phyloP scores from a whole-genome alignment of 164 flowering plant species.

The Vitis cinerea region DNA sequence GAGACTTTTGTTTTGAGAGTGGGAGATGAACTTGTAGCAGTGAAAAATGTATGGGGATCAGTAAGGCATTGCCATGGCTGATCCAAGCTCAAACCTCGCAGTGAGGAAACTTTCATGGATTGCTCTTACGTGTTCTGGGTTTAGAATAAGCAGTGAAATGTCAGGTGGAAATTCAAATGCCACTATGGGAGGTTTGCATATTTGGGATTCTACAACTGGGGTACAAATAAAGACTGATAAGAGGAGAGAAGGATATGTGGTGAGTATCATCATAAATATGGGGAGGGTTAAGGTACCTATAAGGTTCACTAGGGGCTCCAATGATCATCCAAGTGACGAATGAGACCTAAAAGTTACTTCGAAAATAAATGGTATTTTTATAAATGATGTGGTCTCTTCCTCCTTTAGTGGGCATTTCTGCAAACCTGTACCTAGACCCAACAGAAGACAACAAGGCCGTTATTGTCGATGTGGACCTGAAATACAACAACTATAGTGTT shows the following conservation, averaged over 20 bases:
- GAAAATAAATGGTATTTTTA: slow-evolving; percentile 52
- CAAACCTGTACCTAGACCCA: too few relatives aligned
- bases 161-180: slow-evolving; percentile 90
- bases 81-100: slow-evolving; percentile 82
- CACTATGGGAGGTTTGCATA: slow-evolving; percentile 56
- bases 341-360: slow-evolving; percentile 88
- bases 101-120: slow-evolving; percentile 86
- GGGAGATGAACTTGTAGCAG: slow-evolving; percentile 96
- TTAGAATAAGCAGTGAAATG: slow-evolving; percentile 98
- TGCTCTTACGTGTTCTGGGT: slow-evolving; percentile 94
- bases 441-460: too few relatives aligned
- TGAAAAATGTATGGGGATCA: slow-evolving; percentile 98
- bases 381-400: slow-evolving; percentile 46
- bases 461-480: too few relatives aligned
- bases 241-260: slow-evolving; percentile 89
- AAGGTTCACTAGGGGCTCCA: slow-evolving; percentile 88
- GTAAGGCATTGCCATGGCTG: slow-evolving; percentile 79
- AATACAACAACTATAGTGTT: too few relatives aligned
- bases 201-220: slow-evolving; percentile 88
- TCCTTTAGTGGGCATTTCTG: too few relatives aligned
- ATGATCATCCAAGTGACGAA: slow-evolving; percentile 88
- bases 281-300: slow-evolving; percentile 84
- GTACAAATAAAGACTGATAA: slow-evolving; percentile 82
- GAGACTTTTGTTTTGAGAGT: slow-evolving; percentile 96
- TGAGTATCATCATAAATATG: slow-evolving; percentile 71